phyloP scores from a whole-genome alignment of 2,329 filamentous ascomycete genomes.

The Aschersonia sp. region DNA sequence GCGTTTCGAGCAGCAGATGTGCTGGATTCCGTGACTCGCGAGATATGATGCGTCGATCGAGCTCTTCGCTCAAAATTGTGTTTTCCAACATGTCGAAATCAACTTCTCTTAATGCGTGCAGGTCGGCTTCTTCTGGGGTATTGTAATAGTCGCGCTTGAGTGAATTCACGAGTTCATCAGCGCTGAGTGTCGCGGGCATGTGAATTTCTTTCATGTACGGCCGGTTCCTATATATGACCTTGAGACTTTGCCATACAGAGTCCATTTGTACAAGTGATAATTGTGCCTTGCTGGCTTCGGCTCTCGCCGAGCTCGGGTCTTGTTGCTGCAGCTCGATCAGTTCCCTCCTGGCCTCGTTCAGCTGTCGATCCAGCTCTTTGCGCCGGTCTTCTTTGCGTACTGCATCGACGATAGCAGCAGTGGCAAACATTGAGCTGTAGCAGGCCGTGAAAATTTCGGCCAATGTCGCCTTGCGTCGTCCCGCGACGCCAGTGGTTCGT shows the following conservation, averaged over 20 bases:
- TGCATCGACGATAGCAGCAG: constrained; percentile 48
- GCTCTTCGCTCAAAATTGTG: constrained; percentile 14
- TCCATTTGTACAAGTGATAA: constrained; percentile 16
- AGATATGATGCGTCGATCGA: constrained; percentile 5
- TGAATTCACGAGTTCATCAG: constrained; percentile 12
- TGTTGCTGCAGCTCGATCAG: constrained; percentile 24
- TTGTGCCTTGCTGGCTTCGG: constrained; percentile 3
- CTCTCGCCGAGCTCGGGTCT: constrained; percentile 7
- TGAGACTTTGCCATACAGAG: constrained; percentile 15
- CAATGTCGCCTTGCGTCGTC: constrained; percentile 33
- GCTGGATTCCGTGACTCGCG: constrained; percentile 10
- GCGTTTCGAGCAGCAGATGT: constrained; percentile 14
- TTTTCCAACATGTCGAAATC: constrained; percentile 17
- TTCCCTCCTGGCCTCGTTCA: constrained; percentile 38
- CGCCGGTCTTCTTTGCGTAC: constrained; percentile 41
- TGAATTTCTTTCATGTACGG: constrained; percentile 22
- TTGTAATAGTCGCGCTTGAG: constrained; percentile 16
- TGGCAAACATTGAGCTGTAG: constrained; percentile 54
- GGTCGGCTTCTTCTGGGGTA: constrained; percentile 8
- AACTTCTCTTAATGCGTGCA: constrained; percentile 9
- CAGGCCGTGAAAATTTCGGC: constrained; percentile 48
- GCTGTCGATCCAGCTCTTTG: constrained; percentile 44
- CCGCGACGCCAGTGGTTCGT: constrained; percentile 32
- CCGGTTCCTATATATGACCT: constrained; percentile 14
- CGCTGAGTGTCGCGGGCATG: constrained; percentile 13